A percentile compares a stretch with the other conserved stretches of the same genome.
phyloP scores from a whole-genome alignment of 257 asterid genomes.

The Coffea eugenioides region DNA sequence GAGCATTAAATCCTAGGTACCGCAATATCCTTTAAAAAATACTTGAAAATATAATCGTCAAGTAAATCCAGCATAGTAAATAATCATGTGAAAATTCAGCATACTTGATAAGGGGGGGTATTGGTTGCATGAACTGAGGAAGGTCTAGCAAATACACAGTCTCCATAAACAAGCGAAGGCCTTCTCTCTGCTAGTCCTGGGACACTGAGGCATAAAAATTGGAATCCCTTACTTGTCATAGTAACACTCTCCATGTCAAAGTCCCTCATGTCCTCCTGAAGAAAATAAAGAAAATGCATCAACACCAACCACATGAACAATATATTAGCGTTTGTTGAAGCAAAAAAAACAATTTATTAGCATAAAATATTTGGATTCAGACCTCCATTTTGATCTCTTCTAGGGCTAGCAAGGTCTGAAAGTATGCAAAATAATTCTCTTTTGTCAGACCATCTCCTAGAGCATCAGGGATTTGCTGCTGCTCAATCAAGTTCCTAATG shows the following conservation, averaged over 20 bases:
- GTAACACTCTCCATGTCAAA: constrained; percentile 72
- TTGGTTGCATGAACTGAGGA: constrained; percentile 33
- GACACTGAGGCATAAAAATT: constrained; percentile 72
- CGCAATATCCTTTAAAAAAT: not conserved
- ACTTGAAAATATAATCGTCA: not conserved
- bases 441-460: constrained; percentile 48
- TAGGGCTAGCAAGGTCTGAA: constrained; percentile 62
- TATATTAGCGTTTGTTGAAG: constrained; percentile 3
- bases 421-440: constrained; percentile 49
- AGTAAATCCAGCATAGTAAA: not conserved
- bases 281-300: constrained; percentile 11
- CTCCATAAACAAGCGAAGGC: constrained; percentile 88
- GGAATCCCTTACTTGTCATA: constrained; percentile 46
- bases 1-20: not conserved
- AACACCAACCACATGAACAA: constrained; percentile 10
- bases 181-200: constrained; percentile 98
- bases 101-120: not conserved
- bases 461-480: constrained; percentile 55
- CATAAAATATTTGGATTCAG: constrained; percentile 12
- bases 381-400: constrained; percentile 99
- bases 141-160: constrained; percentile 53
- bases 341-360: not conserved
- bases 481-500: constrained; percentile 49
- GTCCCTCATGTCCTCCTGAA: constrained; percentile 78
- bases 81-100: not conserved